Base-by-base conservation (phyloP, 371 early-diverging fungal species). In the Lichtheimia hyalospora region DNA sequence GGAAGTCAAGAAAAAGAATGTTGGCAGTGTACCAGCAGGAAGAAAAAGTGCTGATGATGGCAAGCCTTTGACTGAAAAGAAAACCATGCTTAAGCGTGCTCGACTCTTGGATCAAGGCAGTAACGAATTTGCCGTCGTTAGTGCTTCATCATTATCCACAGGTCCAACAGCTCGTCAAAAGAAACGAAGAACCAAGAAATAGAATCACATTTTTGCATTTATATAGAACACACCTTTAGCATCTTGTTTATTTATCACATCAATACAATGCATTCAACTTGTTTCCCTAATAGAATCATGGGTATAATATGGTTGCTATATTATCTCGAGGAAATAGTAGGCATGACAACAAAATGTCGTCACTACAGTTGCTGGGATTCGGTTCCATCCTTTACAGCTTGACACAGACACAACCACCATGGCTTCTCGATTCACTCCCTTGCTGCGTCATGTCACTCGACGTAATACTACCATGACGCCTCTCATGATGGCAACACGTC, bases 111-210 rank as follows among this genome's bases (percentile, higher is more conserved):
- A 77, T 60, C 71, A 71, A 53, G 74, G 75, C 10, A 34, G 34
- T 2, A 64, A 67, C 28, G 81, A 80, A 56, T 80, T 80, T 61
- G 77, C 77, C 18, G 72, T 77, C 61, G 61, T 67, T 3, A 70
- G 66, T 49, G 54, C 74, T 8, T 39, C 60, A 7, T 57, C 49
- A 25, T 34, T 69, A 34, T 46, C 52, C 21, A 58, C 67, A 24
- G 81, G 75, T 23, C 74, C 73, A 41, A 67, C 71, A 10, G 74
- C 77, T n/a, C 73, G 70, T 52, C 71, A 74, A 54, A 79, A 69
- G 65, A 62, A 58, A 49, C 65, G 62, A 20, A 49, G 28, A 21
- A 55, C 12, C 24, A 55, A 56, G 43, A 46, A 46, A 46, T 46
- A 46, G n/a, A n/a, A 46, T 7, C 21, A 5, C 46, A 13, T 15